Conservation (phyloP, 805 yeast genomes). For the Candida piceae region DNA sequence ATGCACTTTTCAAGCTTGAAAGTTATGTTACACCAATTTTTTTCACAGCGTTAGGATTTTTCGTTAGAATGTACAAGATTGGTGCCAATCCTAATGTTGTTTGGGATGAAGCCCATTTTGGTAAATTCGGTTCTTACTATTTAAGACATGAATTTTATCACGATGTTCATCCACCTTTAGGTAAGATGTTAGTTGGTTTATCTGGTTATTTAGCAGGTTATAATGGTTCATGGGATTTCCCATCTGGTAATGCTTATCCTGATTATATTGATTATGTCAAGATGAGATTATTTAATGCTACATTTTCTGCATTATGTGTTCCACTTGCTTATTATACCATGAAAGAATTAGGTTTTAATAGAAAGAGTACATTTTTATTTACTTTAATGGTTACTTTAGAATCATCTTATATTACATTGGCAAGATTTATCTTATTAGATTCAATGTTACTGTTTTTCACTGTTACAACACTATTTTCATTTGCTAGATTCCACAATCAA, state of each 20-base stretch:
- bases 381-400: conserved; percentile 79
- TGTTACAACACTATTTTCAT: conserved; percentile 69
- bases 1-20: conserved; percentile 21
- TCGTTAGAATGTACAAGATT: conserved; percentile 70
- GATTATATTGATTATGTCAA: conserved; percentile 70
- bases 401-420: conserved; percentile 75
- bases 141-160: conserved; percentile 84
- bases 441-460: conserved; percentile 89
- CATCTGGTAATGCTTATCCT: conserved; percentile 75
- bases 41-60: conserved; percentile 66
- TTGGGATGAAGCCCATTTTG: conserved; percentile 96
- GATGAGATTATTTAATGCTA: conserved; percentile 86
- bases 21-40: conserved; percentile 47
- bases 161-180: conserved; percentile 97
- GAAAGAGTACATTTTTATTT: conserved; percentile 70
- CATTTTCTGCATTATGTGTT: conserved; percentile 76
- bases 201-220: conserved; percentile 87
- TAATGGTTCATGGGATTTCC: conserved; percentile 85
- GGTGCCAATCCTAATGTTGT: conserved; percentile 73
- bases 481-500: conserved; percentile 65
- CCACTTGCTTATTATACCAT: conserved; percentile 86
- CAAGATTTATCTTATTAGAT: conserved; percentile 86
- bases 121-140: conserved; percentile 92
- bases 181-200: conserved; percentile 86
- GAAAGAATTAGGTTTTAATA: conserved; percentile 66